Evolutionary conservation across 495 filamentous ascomycete genomes (phyloP), one percentile per base, ranked within the genome.

Genomic region (Talaromyces thailandensis): DNA sequence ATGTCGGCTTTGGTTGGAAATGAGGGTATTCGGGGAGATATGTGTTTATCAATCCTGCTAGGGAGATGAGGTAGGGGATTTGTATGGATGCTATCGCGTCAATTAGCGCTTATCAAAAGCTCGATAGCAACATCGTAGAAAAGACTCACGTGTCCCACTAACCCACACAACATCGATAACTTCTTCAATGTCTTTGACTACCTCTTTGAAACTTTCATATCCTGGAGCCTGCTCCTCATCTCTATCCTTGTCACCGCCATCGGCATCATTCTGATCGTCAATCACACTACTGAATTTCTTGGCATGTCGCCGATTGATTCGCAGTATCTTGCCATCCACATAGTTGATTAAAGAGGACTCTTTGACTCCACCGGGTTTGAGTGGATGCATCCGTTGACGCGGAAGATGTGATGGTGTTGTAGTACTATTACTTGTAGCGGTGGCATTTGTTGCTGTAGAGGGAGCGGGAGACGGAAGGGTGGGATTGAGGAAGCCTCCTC

Each of bases 161-260:
- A 88, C 77, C 92, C 92, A 96, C 7, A 96, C 71, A 11, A 93
- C 82, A 73, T 93, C 87, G 16, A 93, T 74, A 16, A 93, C 63
- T 6, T 73, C 75, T 45, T 91, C 87, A 1, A 96, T 70, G 68
- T 95, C 90, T 53, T 75, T 81, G 14, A 80, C 88, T 6, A 90
- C 75, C 61, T 93, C 86, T 16, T 70, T 75, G 70, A 94, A 88
- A 63, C 71, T 83, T 57, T 80, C 80, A 70, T 94, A 96, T 0
- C 87, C 87, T 18, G 76, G 72, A 5, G 82, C 81, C 3, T 81
- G 76, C n/a, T 76, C 77, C 9, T 71, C 63, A 7, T 73, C 71
- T 5, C 64, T 65, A 6, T 65, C 60, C 23, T 45, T n/a, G 4
- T 37, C 62, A 3, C 79, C 79, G 69, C 93, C 96, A 18, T 76